Evolutionary conservation across 345 rosid genomes (phyloP).

Genomic region (Arabidopsis suecica): DNA sequence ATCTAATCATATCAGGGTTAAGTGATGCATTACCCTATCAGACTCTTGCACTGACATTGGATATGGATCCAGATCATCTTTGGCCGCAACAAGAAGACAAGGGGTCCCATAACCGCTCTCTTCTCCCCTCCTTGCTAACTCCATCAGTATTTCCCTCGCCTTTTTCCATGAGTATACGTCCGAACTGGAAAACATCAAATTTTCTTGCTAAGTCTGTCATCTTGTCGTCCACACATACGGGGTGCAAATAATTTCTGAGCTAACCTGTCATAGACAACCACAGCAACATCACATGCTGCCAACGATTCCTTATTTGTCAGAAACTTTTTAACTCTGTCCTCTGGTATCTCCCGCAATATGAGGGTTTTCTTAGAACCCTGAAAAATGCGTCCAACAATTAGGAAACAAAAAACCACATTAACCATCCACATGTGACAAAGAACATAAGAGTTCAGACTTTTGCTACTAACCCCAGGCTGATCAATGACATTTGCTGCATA

Average conservation of each 20-base stretch:
- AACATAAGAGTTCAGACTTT: conserved; percentile 6
- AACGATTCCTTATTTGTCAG: conserved; percentile 58
- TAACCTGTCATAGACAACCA: conserved; percentile 75
- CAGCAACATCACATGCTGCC: conserved; percentile 75
- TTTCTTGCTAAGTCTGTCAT: conserved; percentile 1
- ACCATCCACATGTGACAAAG: conserved; percentile 12
- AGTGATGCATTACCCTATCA: conserved; percentile 50
- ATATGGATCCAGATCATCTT: conserved; percentile 73
- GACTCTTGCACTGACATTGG: conserved; percentile 67
- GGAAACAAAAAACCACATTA: not conserved
- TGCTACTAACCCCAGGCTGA: conserved; percentile 68
- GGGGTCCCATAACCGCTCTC: conserved; percentile 67
- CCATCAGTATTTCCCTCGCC: conserved; percentile 68
- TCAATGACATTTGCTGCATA: conserved; percentile 69
- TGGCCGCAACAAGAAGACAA: conserved; percentile 76
- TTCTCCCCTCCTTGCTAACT: conserved; percentile 74
- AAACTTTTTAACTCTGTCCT: conserved; percentile 60
- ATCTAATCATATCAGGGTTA: not conserved
- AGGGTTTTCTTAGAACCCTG: conserved; percentile 76
- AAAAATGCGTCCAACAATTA: conserved; percentile 23
- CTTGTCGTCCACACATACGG: not conserved
- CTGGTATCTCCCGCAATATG: conserved; percentile 74
- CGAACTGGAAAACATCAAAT: conserved; percentile 50
- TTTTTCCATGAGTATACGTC: conserved; percentile 80
- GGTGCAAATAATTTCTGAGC: conserved; percentile 1